A percentile compares a stretch with the other conserved stretches of the same genome.
phyloP scores from a whole-genome alignment of 306 rosid species.

The Carpinus fangiana region DNA sequence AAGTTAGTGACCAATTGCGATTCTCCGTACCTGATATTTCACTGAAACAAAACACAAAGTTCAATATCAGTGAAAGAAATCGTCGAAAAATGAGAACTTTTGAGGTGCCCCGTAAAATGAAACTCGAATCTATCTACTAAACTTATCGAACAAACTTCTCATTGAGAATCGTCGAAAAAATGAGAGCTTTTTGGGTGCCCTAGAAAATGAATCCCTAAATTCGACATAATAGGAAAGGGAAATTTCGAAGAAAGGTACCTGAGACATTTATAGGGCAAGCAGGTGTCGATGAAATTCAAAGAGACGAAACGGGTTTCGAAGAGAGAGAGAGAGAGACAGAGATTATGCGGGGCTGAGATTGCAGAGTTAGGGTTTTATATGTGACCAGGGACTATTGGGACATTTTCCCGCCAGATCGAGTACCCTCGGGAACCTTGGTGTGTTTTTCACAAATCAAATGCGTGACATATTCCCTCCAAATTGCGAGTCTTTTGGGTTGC shows the following conservation, averaged over 20 bases:
- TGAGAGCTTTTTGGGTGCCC: background rate
- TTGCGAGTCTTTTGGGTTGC: background rate
- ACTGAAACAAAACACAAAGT: background rate
- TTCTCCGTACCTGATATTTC: constrained; percentile 28
- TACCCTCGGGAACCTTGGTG: background rate
- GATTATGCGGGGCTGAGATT: background rate
- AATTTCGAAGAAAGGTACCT: constrained; percentile 24
- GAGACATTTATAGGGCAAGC: background rate
- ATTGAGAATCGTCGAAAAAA: background rate
- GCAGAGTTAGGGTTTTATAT: constrained; percentile 16
- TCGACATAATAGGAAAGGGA: constrained; percentile 15
- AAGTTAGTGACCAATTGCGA: constrained; percentile 10
- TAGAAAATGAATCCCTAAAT: constrained; percentile 54
- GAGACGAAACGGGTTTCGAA: background rate
- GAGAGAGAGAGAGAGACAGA: background rate
- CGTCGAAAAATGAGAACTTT: no score
- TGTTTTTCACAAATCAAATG: constrained; percentile 12
- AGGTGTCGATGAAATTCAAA: constrained; percentile 7
- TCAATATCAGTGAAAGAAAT: background rate
- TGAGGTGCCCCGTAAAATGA: constrained; percentile 10
- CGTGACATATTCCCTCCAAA: constrained; percentile 29
- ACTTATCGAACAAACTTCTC: no score
- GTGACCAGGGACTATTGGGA: constrained; percentile 33
- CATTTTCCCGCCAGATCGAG: constrained; percentile 45
- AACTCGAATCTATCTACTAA: constrained; percentile 37